Conservation (phyloP, 345 rosid species). For the Hevea brasiliensis region DNA sequence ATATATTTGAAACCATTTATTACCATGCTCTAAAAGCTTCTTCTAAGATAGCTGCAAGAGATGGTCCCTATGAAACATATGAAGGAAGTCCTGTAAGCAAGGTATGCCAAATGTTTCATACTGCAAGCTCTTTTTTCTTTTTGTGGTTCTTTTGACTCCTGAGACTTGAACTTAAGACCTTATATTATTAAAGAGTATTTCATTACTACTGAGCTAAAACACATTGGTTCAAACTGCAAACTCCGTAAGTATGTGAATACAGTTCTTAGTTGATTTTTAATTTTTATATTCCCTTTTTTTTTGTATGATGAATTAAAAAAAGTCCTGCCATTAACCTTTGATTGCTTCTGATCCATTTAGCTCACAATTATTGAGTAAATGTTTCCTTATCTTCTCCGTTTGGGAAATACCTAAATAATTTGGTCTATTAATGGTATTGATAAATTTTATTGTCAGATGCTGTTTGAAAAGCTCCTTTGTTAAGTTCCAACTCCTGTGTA, state of each 20-base stretch:
- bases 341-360: too few species aligned
- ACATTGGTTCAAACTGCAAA: constrained; percentile 8
- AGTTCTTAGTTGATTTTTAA: background rate
- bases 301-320: background rate
- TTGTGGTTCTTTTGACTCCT: too few species aligned
- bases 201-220: too few species aligned
- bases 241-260: background rate
- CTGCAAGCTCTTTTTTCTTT: background rate
- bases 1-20: constrained; percentile 91
- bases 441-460: background rate
- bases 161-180: too few species aligned
- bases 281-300: background rate
- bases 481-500: background rate
- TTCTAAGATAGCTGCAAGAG: constrained; percentile 59
- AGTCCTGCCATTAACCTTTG: background rate
- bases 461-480: background rate
- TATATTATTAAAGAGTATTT: too few species aligned
- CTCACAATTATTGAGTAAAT: background rate
- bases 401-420: background rate
- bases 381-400: background rate
- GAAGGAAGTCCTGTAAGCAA: constrained; percentile 89
- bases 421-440: background rate
- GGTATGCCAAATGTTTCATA: constrained; percentile 39
- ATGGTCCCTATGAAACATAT: constrained; percentile 80
- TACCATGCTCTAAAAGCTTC: constrained; percentile 81